Evolutionary conservation across 805 yeast genomes (phyloP), one percentile per base, ranked within the genome.

Genomic region (Myxozyma kluyveri): DNA sequence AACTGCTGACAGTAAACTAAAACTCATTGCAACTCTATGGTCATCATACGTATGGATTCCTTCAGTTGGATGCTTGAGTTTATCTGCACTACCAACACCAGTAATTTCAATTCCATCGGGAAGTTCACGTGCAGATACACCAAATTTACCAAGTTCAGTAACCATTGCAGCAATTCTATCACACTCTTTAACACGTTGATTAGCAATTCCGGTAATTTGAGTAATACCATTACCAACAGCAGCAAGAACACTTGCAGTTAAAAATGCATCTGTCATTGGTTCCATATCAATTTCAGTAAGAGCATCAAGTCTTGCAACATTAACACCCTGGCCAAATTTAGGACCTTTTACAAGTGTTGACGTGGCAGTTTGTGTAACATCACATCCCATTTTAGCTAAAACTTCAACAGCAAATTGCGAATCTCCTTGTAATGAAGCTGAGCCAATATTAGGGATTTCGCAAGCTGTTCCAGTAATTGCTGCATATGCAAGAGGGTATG

Each of bases 231-330:
- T 72, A 3, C 96, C 96, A 38, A 86, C 78, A n/a, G 99, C 96
- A 31, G 98, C 99, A 18, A 89, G 95, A 10, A 93, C 97, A 48
- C 95, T 81, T 0, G 99, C 99, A 14, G 99, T 93, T 64, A 93
- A 75, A 68, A 93, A 93, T 0, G 99, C 99, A 70, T 93, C 99
- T 0, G 99, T 93, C 99, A 93, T 93, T 49, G 99, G 98, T 72
- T 93, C 99, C 99, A 93, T 93, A 67, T 93, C 97, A 50, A 93
- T 84, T 56, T 75, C 78, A 10, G 81, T 74, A 57, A 93, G 73
- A 4, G 95, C 87, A 63, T 75, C 78, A 59, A 93, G 75, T 14
- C 33, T 29, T 29, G 33, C 12, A 9, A 29, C 33, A 29, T 29
- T 14, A 29, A 29, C 12, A 29, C 12, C 33, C 0, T 69, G 54